Base-by-base conservation (phyloP, 1,139 yeast genomes). In the Sugiyamaella neomexicana region DNA sequence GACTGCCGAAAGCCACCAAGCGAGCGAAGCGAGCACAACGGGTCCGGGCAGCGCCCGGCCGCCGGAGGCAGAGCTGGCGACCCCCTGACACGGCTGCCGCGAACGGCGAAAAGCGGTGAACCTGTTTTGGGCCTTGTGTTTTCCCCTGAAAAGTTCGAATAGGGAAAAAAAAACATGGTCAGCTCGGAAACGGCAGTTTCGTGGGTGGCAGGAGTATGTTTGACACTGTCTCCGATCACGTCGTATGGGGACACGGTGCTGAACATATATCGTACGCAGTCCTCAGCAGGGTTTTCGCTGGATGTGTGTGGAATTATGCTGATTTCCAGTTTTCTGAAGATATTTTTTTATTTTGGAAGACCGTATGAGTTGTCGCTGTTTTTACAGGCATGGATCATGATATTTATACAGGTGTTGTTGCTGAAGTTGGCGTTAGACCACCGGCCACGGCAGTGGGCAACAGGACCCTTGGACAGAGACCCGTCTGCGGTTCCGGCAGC, bases 251-350 rank as follows among this genome's bases (percentile, higher is more conserved):
- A 95, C 23, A 89, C 97, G 0, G 80, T 90, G 42, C 74, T 82
- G 54, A 78, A 87, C 58, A 89, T 90, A 13, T 78, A 82, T 62
- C 74, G 77, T 50, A 79, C 80, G 43, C 75, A 82, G 65, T 79
- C 90, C 1, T 80, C 93, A 1, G 76, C 80, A 34, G 97, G 97
- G 29, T 89, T 89, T 67, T 85, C 95, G 6, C 76, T 89, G 20
- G 97, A 90, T 69, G 86, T 90, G 12, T 90, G 97, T 71, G 93
- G 91, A 13, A 88, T 96, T 9, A 89, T 90, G 96, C 70, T 90
- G 57, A 77, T 89, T 62, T 86, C 96, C 1, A 81, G 89, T 47
- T 80, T 85, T 4, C 72, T 89, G 43, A 77, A 95, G 59, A 83
- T 90, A 17, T 81, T 83, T 53, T 90, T 88, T 72, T 90, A 86